A percentile compares a stretch with the other conserved stretches of the same genome.
Conservation (phyloP, 257 asterid genomes). For the Plectranthus barbatus region DNA sequence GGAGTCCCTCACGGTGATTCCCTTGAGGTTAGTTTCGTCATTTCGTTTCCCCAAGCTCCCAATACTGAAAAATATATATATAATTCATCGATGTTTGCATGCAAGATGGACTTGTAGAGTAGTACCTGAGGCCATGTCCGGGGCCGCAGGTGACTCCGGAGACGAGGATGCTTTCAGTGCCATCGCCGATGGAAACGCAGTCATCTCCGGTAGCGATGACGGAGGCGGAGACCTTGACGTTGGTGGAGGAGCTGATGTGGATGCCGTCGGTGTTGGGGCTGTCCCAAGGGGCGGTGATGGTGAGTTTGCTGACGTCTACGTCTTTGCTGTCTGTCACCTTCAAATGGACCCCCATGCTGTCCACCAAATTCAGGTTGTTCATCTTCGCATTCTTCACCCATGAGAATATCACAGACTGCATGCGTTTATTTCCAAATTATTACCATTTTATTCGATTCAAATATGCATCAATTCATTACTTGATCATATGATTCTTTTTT, state of each 20-base stretch:
- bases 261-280: too few species aligned
- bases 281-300: slow-evolving; percentile 42
- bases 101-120: too few species aligned
- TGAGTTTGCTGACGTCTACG: slow-evolving; percentile 13
- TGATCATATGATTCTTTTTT: too few species aligned
- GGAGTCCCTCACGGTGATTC: slow-evolving; percentile 36
- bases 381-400: slow-evolving; percentile 14
- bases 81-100: too few species aligned
- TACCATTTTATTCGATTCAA: too few species aligned
- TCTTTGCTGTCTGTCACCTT: slow-evolving; percentile 29
- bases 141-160: slow-evolving; percentile 37
- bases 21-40: slow-evolving; percentile 27
- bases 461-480: too few species aligned
- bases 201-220: slow-evolving; percentile 43
- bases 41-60: slow-evolving; percentile 65
- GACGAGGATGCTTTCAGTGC: slow-evolving; percentile 28
- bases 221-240: slow-evolving; percentile 25
- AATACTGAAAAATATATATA: too few species aligned
- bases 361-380: slow-evolving; percentile 23
- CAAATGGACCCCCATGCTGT: slow-evolving; percentile 61
- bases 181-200: slow-evolving; percentile 40
- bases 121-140: slow-evolving; percentile 51
- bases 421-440: too few species aligned
- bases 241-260: slow-evolving; percentile 28
- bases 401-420: slow-evolving; percentile 36